These are phyloP conservation scores for Dactylellina sp. DNA, from an alignment of 2,329 filamentous ascomycete genomes.

Conservation along the genomic window DNA sequence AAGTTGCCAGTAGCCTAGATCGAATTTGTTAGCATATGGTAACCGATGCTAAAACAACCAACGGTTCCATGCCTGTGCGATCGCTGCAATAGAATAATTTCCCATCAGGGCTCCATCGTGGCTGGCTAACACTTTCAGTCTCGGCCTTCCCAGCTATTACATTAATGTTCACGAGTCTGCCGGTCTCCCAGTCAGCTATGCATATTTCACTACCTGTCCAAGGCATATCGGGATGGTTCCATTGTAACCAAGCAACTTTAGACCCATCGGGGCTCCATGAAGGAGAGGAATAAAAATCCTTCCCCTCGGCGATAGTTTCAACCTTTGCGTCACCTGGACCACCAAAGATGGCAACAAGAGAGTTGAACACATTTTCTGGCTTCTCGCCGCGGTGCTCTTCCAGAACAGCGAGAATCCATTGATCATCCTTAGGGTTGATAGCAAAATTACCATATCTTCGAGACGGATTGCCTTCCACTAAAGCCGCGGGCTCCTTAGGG, in stretches of 20 bases:
- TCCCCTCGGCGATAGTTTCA: conserved; percentile 64
- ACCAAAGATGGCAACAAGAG: conserved; percentile 61
- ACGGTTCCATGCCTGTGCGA: conserved; percentile 59
- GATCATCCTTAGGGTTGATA: conserved; percentile 36
- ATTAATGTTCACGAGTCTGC: conserved; percentile 61
- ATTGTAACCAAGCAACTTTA: conserved; percentile 69
- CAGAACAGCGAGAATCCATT: conserved; percentile 68
- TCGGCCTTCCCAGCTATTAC: conserved; percentile 65
- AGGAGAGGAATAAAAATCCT: conserved; percentile 70
- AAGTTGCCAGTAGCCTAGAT: conserved; percentile 66
- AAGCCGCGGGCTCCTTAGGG: background rate
- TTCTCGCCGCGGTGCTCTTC: conserved; percentile 66
- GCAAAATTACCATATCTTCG: conserved; percentile 41
- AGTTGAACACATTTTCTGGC: conserved; percentile 62
- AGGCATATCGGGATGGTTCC: conserved; percentile 69
- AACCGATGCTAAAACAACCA: background rate
- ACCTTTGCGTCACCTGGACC: conserved; percentile 61
- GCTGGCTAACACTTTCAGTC: conserved; percentile 67
- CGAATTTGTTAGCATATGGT: background rate
- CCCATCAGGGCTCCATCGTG: conserved; percentile 68
- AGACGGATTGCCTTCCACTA: conserved; percentile 13
- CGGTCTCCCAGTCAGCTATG: conserved; percentile 65
- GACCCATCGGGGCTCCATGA: conserved; percentile 67
- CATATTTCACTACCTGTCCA: conserved; percentile 67
- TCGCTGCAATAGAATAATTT: conserved; percentile 68